phyloP scores from a whole-genome alignment of 139 green algal genomes.

The Gonium pectorale region DNA sequence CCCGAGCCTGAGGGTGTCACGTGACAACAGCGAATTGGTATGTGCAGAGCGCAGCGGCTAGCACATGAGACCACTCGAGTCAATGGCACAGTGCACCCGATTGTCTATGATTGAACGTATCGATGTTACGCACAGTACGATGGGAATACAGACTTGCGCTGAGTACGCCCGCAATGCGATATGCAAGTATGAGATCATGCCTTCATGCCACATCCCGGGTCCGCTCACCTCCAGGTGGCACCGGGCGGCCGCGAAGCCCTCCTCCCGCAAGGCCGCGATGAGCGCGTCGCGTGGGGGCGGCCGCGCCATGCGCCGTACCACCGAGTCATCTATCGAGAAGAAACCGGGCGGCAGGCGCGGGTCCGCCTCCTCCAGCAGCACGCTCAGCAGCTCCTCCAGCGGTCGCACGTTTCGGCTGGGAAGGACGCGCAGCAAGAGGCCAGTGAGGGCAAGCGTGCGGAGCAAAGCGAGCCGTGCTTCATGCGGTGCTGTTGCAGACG shows the following conservation, averaged over 20 bases:
- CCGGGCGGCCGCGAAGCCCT: constrained; percentile 46
- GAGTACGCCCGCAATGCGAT: too few relatives aligned
- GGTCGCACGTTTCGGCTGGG: constrained; percentile 30
- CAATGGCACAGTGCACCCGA: not conserved
- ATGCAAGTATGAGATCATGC: too few relatives aligned
- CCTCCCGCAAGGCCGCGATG: constrained; percentile 45
- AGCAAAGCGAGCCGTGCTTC: too few relatives aligned
- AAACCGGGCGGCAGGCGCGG: constrained; percentile 58
- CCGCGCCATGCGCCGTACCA: constrained; percentile 1
- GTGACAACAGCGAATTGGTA: not conserved
- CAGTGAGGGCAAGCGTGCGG: too few relatives aligned
- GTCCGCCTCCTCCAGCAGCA: constrained; percentile 56
- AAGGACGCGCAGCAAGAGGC: not conserved
- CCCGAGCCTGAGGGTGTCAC: constrained; percentile 45
- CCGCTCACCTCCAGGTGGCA: constrained; percentile 57
- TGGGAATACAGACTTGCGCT: not conserved
- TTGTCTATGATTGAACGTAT: not conserved
- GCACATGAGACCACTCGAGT: not conserved
- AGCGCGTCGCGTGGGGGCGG: constrained; percentile 48
- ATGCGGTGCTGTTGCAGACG: too few relatives aligned
- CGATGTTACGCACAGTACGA: not conserved
- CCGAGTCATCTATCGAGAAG: constrained; percentile 42
- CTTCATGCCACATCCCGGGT: not conserved
- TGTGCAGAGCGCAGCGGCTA: not conserved
- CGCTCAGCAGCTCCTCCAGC: constrained; percentile 49